Evolutionary conservation across 2,329 filamentous ascomycete genomes (phyloP), one percentile per base, ranked within the genome.

Genomic region (Ophiocordyceps camponoti-floridani): DNA sequence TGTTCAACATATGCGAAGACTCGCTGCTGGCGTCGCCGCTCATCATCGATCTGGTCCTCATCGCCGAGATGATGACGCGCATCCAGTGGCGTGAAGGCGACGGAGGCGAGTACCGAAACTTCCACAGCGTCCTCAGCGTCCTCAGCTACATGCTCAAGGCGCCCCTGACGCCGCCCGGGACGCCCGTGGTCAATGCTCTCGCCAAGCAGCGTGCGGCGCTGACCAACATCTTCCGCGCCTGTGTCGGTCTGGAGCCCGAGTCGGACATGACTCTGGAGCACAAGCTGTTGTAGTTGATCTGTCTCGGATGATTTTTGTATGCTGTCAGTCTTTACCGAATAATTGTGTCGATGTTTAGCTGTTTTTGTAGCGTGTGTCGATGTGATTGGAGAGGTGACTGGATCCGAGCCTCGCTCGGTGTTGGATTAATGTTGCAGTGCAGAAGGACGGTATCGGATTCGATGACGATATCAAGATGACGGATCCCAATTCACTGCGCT

Each of bases 101-200:
- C 49, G 73, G 67, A 49, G 82, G 87, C 13, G 13, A 14, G 44
- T 98, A 81, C 73, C 85, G 84, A 72, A 82, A 80, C 60, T 96
- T 98, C 77, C 91, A 98, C 72, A 89, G 83, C 61, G 91, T 98
- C 40, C 79, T 98, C 49, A 94, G 86, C 68, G 79, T 98, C 50
- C 79, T 98, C 56, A 94, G 87, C 75, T 98, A 95, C 73, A 98
- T 98, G 91, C 82, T 98, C 59, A 80, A 91, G 79, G 91, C 91
- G 46, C 91, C 91, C 37, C 66, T 96, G 63, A 95, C 88, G 35
- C 91, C 91, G 43, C 82, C 89, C 1, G 91, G 91, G 53, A 94
- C 91, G 11, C 91, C 91, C 4, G 91, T 98, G 48, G 76, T 98
- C 68, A 98, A 98, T 59, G 77, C 91, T 47, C 75, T 98, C 52